These are phyloP conservation scores for Knoxdaviesia capensis DNA, from an alignment of 2,329 filamentous ascomycete species.

Conservation along the genomic window DNA sequence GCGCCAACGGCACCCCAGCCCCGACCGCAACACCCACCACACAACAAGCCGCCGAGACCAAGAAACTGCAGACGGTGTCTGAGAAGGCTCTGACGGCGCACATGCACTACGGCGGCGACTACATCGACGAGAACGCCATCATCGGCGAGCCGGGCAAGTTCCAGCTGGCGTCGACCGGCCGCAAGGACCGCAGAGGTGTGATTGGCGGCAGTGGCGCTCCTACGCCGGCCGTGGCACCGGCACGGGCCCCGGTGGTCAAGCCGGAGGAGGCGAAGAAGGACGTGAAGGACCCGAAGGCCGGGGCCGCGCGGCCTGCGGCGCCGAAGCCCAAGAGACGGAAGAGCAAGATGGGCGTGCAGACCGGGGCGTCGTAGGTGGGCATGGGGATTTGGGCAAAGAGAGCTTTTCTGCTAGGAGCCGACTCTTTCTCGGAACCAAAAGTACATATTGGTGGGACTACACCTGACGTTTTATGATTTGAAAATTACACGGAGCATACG, in stretches of 20 bases:
- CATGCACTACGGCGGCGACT: conserved; percentile 39
- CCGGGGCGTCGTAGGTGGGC: neutral
- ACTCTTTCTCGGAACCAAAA: neutral
- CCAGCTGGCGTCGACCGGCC: conserved; percentile 40
- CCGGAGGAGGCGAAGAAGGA: conserved; percentile 13
- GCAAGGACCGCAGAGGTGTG: conserved; percentile 16
- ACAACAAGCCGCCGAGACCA: conserved; percentile 9
- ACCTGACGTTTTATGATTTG: neutral
- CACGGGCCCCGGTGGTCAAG: conserved; percentile 1
- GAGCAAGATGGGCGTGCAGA: conserved; percentile 12
- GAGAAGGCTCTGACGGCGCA: conserved; percentile 39
- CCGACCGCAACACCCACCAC: conserved; percentile 9
- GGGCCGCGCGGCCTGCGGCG: conserved; percentile 7
- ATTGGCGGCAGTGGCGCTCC: conserved; percentile 1
- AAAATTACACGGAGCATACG: neutral
- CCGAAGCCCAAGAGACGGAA: conserved; percentile 18
- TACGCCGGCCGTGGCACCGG: neutral
- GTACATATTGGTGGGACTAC: neutral
- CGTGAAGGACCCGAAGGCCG: conserved; percentile 15
- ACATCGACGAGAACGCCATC: conserved; percentile 48
- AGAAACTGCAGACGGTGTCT: conserved; percentile 25
- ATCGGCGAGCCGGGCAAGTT: conserved; percentile 46
- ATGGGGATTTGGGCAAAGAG: neutral
- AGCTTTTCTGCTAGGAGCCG: neutral
- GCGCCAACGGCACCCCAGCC: conserved; percentile 16